These are phyloP conservation scores for Ophiostoma tasmaniense DNA, from an alignment of 2,329 filamentous ascomycete genomes.

Conservation along the genomic window DNA sequence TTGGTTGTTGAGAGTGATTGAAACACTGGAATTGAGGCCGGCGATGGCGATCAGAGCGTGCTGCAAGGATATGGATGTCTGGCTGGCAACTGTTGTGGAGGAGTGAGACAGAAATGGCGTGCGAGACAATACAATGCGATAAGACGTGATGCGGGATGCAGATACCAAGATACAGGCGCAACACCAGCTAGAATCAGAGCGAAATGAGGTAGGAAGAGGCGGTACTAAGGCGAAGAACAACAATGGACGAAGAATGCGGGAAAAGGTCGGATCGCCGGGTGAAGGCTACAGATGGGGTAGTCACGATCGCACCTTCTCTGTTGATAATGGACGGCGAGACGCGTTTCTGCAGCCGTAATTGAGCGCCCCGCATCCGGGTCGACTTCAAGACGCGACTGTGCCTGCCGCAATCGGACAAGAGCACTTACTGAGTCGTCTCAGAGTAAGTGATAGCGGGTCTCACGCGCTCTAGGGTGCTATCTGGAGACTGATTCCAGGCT, in stretches of 20 bases:
- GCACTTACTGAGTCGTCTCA: too few species aligned
- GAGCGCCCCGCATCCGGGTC: constrained; percentile 1
- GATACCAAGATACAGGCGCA: neutral
- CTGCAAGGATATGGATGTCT: neutral
- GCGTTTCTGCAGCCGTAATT: constrained; percentile 2
- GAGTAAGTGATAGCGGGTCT: neutral
- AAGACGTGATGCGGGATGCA: neutral
- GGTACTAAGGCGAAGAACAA: too few species aligned
- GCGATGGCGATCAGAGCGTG: neutral
- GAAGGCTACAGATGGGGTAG: neutral
- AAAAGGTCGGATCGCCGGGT: neutral
- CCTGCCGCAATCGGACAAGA: constrained; percentile 6
- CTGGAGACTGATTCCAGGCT: neutral
- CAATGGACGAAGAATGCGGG: neutral
- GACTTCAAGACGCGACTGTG: neutral
- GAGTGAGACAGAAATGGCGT: neutral
- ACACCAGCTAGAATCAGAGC: neutral
- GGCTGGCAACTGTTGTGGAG: neutral
- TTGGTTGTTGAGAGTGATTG: neutral
- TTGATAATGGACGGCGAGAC: neutral
- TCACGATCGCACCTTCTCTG: neutral
- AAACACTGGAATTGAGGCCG: neutral
- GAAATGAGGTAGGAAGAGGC: neutral
- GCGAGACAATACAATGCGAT: neutral
- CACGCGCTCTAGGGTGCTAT: neutral